Evolutionary conservation across 768 basidiomycete species (phyloP), one percentile per base, ranked within the genome.

Genomic region (Cystofilobasidium capitatum): DNA sequence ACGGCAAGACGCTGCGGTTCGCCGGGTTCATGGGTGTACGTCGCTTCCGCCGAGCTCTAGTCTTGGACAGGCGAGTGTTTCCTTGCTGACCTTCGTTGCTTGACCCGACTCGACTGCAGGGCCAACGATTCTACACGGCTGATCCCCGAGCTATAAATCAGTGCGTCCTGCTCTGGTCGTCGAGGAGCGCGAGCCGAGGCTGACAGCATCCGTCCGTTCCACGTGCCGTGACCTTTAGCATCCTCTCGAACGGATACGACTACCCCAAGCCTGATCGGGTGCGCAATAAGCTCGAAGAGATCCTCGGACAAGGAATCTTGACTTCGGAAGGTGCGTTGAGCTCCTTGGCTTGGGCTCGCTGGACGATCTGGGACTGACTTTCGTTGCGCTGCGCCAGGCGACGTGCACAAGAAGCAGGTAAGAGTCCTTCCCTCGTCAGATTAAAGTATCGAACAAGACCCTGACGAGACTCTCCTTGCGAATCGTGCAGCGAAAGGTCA

Each of bases 101-200:
- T 45, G n/a, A n/a, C 3, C 57, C 31, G 29, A 29, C 24, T n/a
- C n/a, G n/a, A n/a, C 49, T 47, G 4, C 47, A 63, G 62, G 42
- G 36, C 24, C 62, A 63, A 47, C 62, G 62, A 16, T 63, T 63
- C 44, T 63, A 63, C n/a, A 63, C 62, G 8, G 62, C 62, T 47
- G 62, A 63, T 26, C 62, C 62, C 17, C 44, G 49, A 8, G 62
- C 62, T 26, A 51, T 63, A 24, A 39, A 8, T 22, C 49, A 63
- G 62, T 63, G 45, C 36, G 62, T 63, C 31, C 20, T 26, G 16
- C 5, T 42, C 59, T 14, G 14, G 3, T 44, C 20, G 9, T 13
- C 5, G 37, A 17, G 1, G 59, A 20, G 1, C 24, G 3, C 6
- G n/a, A 2, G 1, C 22, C 59, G 59, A 36, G 36, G 44, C 24